These are phyloP conservation scores for Lipomyces chichibuensis DNA, from an alignment of 805 yeast species.

Conservation along the genomic window DNA sequence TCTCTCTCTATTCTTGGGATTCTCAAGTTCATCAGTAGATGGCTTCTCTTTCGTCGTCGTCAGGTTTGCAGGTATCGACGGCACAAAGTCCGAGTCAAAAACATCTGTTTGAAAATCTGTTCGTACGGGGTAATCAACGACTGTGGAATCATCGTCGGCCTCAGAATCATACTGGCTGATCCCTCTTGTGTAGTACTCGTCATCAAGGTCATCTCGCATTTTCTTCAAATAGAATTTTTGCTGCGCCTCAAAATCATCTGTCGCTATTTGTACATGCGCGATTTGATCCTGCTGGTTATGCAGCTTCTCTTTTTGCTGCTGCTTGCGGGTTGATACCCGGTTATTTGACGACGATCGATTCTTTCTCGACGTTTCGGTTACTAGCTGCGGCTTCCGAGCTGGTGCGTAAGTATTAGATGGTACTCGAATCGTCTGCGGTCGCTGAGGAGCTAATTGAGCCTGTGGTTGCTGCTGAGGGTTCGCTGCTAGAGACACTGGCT, in stretches of 20 bases:
- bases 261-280: slow-evolving; percentile 19
- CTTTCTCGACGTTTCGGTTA: slow-evolving; percentile 13
- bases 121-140: slow-evolving; percentile 23
- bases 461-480: slow-evolving; percentile 1
- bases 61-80: slow-evolving; percentile 14
- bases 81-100: slow-evolving; percentile 11
- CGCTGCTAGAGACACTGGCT: not conserved
- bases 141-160: slow-evolving; percentile 32
- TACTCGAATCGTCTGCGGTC: slow-evolving; percentile 21
- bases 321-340: slow-evolving; percentile 20
- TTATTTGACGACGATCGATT: slow-evolving; percentile 30
- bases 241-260: slow-evolving; percentile 50
- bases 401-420: slow-evolving; percentile 41
- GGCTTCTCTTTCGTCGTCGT: slow-evolving; percentile 28
- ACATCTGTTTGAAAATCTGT: slow-evolving; percentile 24
- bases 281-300: slow-evolving; percentile 7
- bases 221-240: slow-evolving; percentile 68
- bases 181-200: slow-evolving; percentile 74
- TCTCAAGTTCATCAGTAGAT: slow-evolving; percentile 39
- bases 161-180: slow-evolving; percentile 25
- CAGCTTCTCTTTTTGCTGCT: slow-evolving; percentile 10
- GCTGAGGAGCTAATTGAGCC: not conserved
- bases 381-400: slow-evolving; percentile 31
- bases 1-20: slow-evolving; percentile 59
- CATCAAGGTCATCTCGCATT: slow-evolving; percentile 61